Evolutionary conservation across 2,329 filamentous ascomycete species (phyloP).

Genomic region (Penicillium fuscoglaucum): DNA sequence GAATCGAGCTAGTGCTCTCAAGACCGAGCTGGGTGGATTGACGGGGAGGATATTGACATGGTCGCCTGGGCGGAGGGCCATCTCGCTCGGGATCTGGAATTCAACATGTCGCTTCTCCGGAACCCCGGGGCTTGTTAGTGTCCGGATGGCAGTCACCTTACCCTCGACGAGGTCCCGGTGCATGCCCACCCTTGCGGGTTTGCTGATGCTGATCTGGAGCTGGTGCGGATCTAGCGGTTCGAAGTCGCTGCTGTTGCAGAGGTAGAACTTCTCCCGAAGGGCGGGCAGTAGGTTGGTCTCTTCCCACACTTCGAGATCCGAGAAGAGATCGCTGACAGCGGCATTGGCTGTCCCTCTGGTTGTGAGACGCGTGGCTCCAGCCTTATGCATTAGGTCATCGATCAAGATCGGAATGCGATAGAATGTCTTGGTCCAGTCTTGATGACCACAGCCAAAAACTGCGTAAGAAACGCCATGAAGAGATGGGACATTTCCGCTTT

Average conservation of each 20-base stretch:
- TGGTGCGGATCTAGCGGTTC: neutral
- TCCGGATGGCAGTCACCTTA: neutral
- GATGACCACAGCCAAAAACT: neutral
- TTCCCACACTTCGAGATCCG: neutral
- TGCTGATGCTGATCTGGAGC: neutral
- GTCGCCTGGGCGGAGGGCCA: neutral
- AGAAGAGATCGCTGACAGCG: neutral
- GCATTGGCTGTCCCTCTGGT: neutral
- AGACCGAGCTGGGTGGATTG: neutral
- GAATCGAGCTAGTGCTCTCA: neutral
- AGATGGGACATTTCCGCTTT: neutral
- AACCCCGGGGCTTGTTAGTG: neutral
- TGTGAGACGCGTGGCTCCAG: neutral
- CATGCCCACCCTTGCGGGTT: neutral
- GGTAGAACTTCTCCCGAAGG: neutral
- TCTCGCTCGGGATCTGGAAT: neutral
- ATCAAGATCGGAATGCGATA: neutral
- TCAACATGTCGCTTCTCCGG: neutral
- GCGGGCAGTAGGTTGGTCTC: neutral
- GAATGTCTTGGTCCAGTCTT: neutral
- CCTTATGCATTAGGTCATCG: neutral
- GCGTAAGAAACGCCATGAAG: neutral
- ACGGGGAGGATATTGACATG: neutral
- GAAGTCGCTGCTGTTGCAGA: neutral
- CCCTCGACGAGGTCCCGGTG: neutral